Conservation (phyloP, 2,329 filamentous ascomycete genomes). For the Trichoderma atrobrunneum region DNA sequence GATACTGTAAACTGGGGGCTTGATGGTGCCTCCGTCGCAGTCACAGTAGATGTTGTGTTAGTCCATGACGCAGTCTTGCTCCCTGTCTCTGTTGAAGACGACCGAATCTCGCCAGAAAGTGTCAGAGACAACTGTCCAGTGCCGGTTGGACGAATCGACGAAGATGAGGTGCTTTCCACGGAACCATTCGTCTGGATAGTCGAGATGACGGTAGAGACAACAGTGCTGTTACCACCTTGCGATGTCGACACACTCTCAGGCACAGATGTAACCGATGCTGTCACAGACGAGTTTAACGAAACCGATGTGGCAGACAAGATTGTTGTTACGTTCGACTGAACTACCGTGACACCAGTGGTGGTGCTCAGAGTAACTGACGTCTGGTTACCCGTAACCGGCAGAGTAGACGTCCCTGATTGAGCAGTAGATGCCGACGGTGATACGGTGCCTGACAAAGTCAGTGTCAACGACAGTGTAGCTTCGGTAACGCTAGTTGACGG, state of each 20-base stretch:
- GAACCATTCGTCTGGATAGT: neutral
- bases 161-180: neutral
- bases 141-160: neutral
- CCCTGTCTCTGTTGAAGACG: conserved; percentile 4
- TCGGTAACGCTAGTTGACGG: neutral
- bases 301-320: neutral
- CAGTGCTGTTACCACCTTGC: neutral
- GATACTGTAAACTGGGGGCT: neutral
- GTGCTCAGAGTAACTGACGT: conserved; percentile 8
- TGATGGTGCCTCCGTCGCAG: conserved; percentile 1
- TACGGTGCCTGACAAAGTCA: conserved; percentile 10
- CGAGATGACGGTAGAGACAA: neutral
- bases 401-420: neutral
- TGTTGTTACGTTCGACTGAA: neutral
- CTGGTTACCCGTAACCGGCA: conserved; percentile 2
- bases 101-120: neutral
- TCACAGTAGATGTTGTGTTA: conserved; percentile 7
- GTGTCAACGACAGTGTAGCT: conserved; percentile 5
- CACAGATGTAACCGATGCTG: neutral
- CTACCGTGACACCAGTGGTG: neutral
- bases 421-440: neutral
- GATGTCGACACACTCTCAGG: neutral
- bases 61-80: neutral
- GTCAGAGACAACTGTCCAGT: neutral
- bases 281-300: neutral